Evolutionary conservation across 2,329 filamentous ascomycete species (phyloP).

Genomic region (Pseudogymnoascus sp.): DNA sequence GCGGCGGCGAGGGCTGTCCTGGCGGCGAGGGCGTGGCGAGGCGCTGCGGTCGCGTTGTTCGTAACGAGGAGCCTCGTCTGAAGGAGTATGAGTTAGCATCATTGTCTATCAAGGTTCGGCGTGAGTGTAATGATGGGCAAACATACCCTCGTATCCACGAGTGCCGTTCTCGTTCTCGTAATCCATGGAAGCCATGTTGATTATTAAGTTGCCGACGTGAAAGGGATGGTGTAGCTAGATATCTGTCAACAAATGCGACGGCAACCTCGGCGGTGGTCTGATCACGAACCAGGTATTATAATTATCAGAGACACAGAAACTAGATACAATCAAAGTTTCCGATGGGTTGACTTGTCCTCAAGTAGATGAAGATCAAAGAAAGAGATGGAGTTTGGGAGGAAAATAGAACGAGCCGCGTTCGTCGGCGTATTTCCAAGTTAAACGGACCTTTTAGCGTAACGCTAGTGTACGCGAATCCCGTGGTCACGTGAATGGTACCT

Average conservation of each 20-base stretch:
- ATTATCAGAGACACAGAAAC: slow-evolving; percentile 2
- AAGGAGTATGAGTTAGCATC: not conserved
- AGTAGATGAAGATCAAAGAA: slow-evolving; percentile 5
- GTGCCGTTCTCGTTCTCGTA: slow-evolving; percentile 61
- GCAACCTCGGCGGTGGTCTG: not conserved
- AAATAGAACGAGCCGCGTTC: slow-evolving; percentile 5
- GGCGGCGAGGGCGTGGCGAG: slow-evolving; percentile 52
- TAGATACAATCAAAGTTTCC: not conserved
- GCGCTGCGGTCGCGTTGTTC: slow-evolving; percentile 61
- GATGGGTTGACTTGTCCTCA: slow-evolving; percentile 1
- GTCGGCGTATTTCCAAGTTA: slow-evolving; percentile 2
- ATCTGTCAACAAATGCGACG: slow-evolving; percentile 1
- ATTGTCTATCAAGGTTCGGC: not conserved
- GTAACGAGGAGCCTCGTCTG: slow-evolving; percentile 58
- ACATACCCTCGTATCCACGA: slow-evolving; percentile 54
- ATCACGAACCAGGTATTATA: not conserved
- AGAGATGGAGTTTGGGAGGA: slow-evolving; percentile 5
- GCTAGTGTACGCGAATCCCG: slow-evolving; percentile 7
- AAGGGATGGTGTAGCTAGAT: slow-evolving; percentile 3
- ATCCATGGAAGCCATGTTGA: slow-evolving; percentile 52
- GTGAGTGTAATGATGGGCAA: not conserved
- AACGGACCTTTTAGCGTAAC: slow-evolving; percentile 1
- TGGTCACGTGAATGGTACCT: not conserved
- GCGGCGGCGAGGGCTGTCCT: slow-evolving; percentile 49
- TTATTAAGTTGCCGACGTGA: slow-evolving; percentile 15